These are phyloP conservation scores for Thraustochytrium striatum DNA, from an alignment of 352 stramenopile species.

Conservation along the genomic window DNA sequence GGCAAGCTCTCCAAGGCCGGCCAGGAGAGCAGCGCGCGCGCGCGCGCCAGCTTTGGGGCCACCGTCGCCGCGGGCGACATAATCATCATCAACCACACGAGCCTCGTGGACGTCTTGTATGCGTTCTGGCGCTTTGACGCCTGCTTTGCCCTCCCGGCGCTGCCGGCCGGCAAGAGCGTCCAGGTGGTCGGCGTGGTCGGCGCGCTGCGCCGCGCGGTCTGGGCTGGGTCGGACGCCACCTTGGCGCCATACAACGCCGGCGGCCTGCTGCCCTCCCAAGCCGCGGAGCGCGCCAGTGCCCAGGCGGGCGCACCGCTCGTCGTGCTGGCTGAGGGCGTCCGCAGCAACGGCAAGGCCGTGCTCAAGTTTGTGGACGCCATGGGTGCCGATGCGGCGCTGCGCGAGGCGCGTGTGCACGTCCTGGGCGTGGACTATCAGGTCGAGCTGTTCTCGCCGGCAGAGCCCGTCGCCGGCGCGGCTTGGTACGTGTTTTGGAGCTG, in stretches of 20 bases:
- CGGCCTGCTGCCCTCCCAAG: neutral
- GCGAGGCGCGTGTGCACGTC: conserved; percentile 8
- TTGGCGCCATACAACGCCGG: neutral
- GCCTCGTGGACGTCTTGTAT: conserved; percentile 18
- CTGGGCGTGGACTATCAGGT: neutral
- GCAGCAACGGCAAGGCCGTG: conserved; percentile 28
- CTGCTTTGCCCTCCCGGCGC: conserved; percentile 7
- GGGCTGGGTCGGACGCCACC: neutral
- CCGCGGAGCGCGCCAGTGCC: neutral
- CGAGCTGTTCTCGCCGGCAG: neutral
- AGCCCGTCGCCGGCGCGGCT: neutral
- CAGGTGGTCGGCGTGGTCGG: conserved; percentile 3
- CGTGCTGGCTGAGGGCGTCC: conserved; percentile 17
- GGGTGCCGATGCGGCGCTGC: neutral
- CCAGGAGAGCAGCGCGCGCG: neutral
- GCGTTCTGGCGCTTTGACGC: conserved; percentile 7
- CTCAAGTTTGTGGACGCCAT: conserved; percentile 12
- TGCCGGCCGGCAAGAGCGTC: conserved; percentile 11
- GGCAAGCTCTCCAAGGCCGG: conserved; percentile 33
- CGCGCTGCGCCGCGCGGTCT: conserved; percentile 9
- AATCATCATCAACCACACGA: conserved; percentile 15
- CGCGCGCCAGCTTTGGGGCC: neutral
- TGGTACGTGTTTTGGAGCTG: neutral
- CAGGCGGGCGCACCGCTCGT: neutral
- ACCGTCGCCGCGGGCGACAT: neutral